These are phyloP conservation scores for Pelargonium myrrhifolium DNA, from an alignment of 441 rosid species.

Conservation along the genomic window DNA sequence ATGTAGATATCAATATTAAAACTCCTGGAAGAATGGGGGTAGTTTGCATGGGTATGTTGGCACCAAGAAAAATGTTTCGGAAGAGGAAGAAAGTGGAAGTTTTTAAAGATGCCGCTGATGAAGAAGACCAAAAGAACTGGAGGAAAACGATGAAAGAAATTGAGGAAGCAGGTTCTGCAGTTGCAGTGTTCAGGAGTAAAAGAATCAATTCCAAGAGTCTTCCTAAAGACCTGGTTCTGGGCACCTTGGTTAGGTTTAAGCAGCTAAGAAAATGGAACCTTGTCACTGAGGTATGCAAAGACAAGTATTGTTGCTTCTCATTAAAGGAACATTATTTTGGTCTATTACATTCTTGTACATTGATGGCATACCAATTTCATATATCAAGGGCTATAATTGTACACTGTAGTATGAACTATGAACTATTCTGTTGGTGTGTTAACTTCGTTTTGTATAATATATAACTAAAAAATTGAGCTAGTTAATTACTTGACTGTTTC, in stretches of 20 bases:
- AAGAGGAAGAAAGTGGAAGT: conserved; percentile 63
- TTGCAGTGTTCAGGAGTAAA: conserved; percentile 49
- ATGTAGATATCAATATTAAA: conserved; percentile 19
- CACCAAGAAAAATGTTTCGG: conserved; percentile 68
- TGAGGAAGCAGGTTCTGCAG: conserved; percentile 60
- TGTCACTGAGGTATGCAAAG: conserved; percentile 63
- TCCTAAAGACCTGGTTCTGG: conserved; percentile 65
- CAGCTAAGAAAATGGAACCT: conserved; percentile 84
- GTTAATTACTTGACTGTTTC: not conserved
- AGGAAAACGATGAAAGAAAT: conserved; percentile 74
- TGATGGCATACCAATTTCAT: no score
- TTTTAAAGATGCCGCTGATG: conserved; percentile 66
- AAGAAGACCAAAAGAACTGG: conserved; percentile 76
- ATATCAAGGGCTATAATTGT: no score
- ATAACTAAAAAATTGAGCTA: not conserved
- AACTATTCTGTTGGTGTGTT: not conserved
- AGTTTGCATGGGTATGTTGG: conserved; percentile 67
- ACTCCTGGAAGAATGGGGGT: conserved; percentile 33
- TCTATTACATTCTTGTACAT: no score
- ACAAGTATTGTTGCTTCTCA: not conserved
- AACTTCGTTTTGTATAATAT: not conserved
- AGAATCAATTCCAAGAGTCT: conserved; percentile 40
- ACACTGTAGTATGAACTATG: not conserved
- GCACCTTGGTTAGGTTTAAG: conserved; percentile 83
- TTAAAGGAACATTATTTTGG: not conserved